Base-by-base conservation (phyloP, 106 monocot genomes). In the Gastrodia elata region DNA sequence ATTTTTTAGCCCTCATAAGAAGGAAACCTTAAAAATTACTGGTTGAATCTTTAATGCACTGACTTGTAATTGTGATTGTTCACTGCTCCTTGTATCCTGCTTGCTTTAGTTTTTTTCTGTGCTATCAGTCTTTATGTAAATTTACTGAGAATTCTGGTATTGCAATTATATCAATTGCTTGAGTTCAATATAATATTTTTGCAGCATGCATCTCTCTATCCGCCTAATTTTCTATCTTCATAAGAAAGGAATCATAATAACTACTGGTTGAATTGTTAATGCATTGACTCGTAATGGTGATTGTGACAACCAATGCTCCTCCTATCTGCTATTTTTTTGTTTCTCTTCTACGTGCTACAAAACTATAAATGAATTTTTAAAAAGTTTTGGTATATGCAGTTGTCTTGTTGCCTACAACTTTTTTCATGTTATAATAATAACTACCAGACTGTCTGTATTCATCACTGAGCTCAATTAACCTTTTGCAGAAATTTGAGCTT, bases 401-500 rank as follows among this genome's bases (percentile, higher is more conserved):
- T 38, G n/a, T 67, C 20, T 38, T 14, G 38, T 38, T 6, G 5
- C 18, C n/a, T 10, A 33, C 33, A n/a, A 13, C 67, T n/a, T 56
- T 56, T 56, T 22, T 22, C 56, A 0, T 56, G 6, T 24, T 20
- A 64, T 9, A 3, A 6, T 64, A 64, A 20, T 39, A 16, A 40
- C 11, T 69, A 39, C 8, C 20, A 40, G 15, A 20, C 16, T 24
- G 38, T 68, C 24, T 65, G 10, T 14, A 65, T 38, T 38, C 38
- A 39, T n/a, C 39, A 16, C 68, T 68, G 39, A 68, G 38, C 9
- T 68, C 1, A 8, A 32, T 68, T 38, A 38, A 68, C 6, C 8
- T 78, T 44, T 68, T 77, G 8, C 71, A 96, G 96, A 81, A 61
- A 64, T 72, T 89, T 77, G 83, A 88, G 77, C 39, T 77, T 44